These are phyloP conservation scores for Trichoderma cornu-damae DNA, from an alignment of 2,329 filamentous ascomycete species.

Conservation along the genomic window DNA sequence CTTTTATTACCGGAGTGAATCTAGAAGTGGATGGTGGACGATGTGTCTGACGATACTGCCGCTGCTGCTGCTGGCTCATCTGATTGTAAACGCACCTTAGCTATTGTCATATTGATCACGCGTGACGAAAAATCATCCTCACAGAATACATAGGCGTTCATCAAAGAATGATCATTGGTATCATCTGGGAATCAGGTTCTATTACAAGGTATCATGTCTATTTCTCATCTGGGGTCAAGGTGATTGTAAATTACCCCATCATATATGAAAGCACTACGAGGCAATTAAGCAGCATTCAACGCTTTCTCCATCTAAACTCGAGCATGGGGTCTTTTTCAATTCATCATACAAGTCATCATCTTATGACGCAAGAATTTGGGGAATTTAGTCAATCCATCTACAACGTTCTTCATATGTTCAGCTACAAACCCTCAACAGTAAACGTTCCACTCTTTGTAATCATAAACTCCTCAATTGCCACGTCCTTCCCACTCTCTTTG, in stretches of 20 bases:
- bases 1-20: slow-evolving; percentile 68
- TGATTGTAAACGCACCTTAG: background rate
- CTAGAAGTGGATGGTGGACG: slow-evolving; percentile 44
- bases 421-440: slow-evolving; percentile 31
- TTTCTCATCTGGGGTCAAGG: no score
- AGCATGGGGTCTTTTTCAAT: no score
- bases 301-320: no score
- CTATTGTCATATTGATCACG: background rate
- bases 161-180: no score
- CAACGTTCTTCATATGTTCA: background rate
- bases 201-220: no score
- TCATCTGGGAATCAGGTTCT: no score
- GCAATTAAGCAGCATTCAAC: no score
- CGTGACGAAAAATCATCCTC: background rate
- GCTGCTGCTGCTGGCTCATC: background rate
- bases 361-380: background rate
- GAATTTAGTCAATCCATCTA: background rate
- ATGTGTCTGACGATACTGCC: slow-evolving; percentile 20
- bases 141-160: background rate
- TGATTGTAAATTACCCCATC: no score
- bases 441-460: slow-evolving; percentile 43
- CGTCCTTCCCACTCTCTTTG: slow-evolving; percentile 45
- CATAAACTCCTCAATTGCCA: slow-evolving; percentile 44
- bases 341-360: no score
- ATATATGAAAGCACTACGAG: background rate